Evolutionary conservation across 441 rosid genomes (phyloP).

Genomic region (Arabidopsis hybrid): DNA sequence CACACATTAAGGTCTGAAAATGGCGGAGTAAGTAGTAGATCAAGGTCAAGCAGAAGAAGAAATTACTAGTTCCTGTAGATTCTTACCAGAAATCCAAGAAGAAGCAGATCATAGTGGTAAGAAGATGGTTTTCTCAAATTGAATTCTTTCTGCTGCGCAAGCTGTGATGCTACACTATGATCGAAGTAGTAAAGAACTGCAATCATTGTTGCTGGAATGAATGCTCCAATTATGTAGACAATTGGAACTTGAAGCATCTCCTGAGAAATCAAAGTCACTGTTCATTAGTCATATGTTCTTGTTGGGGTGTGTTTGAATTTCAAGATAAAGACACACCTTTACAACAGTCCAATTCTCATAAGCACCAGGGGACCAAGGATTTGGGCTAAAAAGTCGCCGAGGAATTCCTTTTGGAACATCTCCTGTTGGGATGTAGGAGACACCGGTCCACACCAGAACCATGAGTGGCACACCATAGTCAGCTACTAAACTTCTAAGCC

Average conservation of each 20-base stretch:
- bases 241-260: constrained; percentile 85
- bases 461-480: constrained; percentile 96
- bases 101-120: constrained; percentile 90
- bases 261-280: constrained; percentile 47
- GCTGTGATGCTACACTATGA: constrained; percentile 97
- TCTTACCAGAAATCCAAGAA: constrained; percentile 82
- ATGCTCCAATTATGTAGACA: constrained; percentile 85
- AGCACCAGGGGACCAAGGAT: constrained; percentile 98
- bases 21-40: not conserved
- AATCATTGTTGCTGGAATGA: constrained; percentile 94
- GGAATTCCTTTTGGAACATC: constrained; percentile 86
- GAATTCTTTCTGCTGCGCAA: constrained; percentile 92
- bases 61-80: not conserved
- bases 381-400: constrained; percentile 90
- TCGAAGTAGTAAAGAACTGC: constrained; percentile 96
- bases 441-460: constrained; percentile 91
- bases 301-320: constrained; percentile 11
- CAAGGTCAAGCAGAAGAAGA: not conserved
- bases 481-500: constrained; percentile 87
- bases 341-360: constrained; percentile 90
- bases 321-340: constrained; percentile 52
- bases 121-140: constrained; percentile 90
- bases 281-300: constrained; percentile 33
- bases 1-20: constrained; percentile 81
- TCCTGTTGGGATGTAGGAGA: constrained; percentile 79